Conservation (phyloP, 257 asterid species). For the Rehmannia glutinosa region DNA sequence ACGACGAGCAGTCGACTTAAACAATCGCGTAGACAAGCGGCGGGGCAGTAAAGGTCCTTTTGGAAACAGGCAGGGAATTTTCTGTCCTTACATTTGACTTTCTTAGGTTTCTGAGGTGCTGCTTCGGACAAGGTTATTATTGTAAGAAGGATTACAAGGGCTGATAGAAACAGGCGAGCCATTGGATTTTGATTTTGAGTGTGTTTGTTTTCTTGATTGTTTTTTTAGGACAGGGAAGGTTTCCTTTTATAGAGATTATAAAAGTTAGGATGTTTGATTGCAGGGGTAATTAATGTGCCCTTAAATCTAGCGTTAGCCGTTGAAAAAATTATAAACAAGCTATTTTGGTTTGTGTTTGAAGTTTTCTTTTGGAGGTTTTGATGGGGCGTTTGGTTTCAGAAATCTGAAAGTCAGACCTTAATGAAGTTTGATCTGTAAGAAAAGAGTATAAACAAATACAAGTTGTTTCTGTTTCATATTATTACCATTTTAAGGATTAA, state of each 20-base stretch:
- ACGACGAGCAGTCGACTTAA: slow-evolving; percentile 39
- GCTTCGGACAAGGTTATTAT: slow-evolving; percentile 33
- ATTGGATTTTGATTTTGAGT: slow-evolving; percentile 1
- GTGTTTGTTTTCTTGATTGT: neutral
- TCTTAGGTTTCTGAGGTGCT: slow-evolving; percentile 32
- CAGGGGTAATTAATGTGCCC: slow-evolving; percentile 10
- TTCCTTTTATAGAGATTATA: slow-evolving; percentile 20
- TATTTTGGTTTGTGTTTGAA: slow-evolving; percentile 2
- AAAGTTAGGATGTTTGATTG: neutral
- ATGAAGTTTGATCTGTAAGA: no score
- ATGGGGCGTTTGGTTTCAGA: no score
- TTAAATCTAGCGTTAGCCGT: slow-evolving; percentile 21
- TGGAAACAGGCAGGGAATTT: slow-evolving; percentile 33
- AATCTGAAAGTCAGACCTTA: no score
- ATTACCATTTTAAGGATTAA: no score
- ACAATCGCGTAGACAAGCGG: slow-evolving; percentile 40
- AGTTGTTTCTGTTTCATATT: neutral
- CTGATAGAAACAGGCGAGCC: slow-evolving; percentile 29
- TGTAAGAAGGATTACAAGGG: slow-evolving; percentile 27
- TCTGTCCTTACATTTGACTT: slow-evolving; percentile 49
- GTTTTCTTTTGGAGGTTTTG: slow-evolving; percentile 2
- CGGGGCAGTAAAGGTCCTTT: slow-evolving; percentile 43
- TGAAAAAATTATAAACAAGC: neutral
- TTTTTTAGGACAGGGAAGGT: neutral
- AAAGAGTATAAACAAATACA: no score